Evolutionary conservation across 2,329 filamentous ascomycete species (phyloP).

Genomic region (Reticulascus tulasneorum): DNA sequence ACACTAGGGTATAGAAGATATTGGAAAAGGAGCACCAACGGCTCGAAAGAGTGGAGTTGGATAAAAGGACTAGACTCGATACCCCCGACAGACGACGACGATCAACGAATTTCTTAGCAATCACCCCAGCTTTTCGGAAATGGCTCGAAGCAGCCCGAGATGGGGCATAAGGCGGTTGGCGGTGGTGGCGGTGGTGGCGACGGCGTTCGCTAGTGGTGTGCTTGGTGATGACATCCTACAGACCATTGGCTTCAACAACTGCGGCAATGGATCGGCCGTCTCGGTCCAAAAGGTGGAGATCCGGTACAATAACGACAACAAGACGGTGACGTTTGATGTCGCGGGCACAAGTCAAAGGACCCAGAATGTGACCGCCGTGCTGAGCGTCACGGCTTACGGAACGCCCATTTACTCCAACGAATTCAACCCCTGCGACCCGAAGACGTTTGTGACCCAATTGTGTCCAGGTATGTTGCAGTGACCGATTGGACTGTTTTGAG

Average conservation of each 20-base stretch:
- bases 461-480: conserved; percentile 65
- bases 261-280: conserved; percentile 49
- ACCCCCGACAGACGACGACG: conserved; percentile 7
- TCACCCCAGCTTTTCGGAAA: conserved; percentile 16
- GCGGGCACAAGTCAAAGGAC: conserved; percentile 67
- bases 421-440: conserved; percentile 76
- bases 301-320: conserved; percentile 70
- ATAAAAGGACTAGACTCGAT: conserved; percentile 9
- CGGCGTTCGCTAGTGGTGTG: conserved; percentile 40
- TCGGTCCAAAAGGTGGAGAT: conserved; percentile 72
- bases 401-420: conserved; percentile 70
- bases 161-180: conserved; percentile 26
- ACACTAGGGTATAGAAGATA: too few species aligned
- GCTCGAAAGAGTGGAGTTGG: conserved; percentile 10
- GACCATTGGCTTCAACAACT: conserved; percentile 77
- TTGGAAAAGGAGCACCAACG: too few species aligned
- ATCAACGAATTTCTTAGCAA: conserved; percentile 4
- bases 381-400: conserved; percentile 82
- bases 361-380: conserved; percentile 75
- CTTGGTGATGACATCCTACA: conserved; percentile 69
- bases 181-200: conserved; percentile 31
- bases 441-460: conserved; percentile 65
- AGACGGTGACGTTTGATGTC: conserved; percentile 76
- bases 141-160: conserved; percentile 26
- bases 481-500: neutral